Base-by-base conservation (phyloP, 208 protist species). In the Acanthamoeba culbertsoni region DNA sequence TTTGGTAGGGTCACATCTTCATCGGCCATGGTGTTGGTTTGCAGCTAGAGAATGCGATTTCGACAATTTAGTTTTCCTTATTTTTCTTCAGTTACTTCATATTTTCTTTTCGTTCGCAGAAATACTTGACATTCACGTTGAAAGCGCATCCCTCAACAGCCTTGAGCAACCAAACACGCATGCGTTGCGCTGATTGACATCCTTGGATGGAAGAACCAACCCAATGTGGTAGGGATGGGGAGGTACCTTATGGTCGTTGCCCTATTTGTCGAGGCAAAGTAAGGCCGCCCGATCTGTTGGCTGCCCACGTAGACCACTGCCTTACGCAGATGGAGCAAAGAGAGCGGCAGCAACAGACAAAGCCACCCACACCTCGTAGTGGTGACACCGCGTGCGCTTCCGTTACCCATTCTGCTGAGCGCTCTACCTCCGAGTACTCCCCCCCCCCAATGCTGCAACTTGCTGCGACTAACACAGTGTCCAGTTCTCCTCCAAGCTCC, bases 1-100 rank as follows among this genome's bases (percentile, higher is more conserved):
- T 86, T 86, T 18, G 75, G 75, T 7, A 86, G 75, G 7, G 42
- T 86, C 10, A 86, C 75, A 31, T 86, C 75, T 18, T 86, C 75
- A 31, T 51, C 75, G 12, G 75, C 42, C 46, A 59, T 62, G n/a
- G 65, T 77, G 37, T 37, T 10, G 14, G 20, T 0, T 45, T 40
- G 40, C 0, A 46, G 65, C 37, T 77, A 1, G 14, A 79, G 18
- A 33, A 8, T 51, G 31, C 31, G 42, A 37, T 14, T 45, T 84
- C 31, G 18, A 14, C 28, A 20, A 18, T 75, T n/a, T 37, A n/a
- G 12, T 12, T n/a, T 75, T 75, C 18, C 28, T 75, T 37, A 14
- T 75, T 75, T 37, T 75, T 75, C 35, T 84, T 42, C 23, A 12
- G 20, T 84, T 53, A 4, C 4, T 84, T 84, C 14, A 3, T 84